Evolutionary conservation across 306 rosid species (phyloP).

Genomic region (Quercus bicolor): DNA sequence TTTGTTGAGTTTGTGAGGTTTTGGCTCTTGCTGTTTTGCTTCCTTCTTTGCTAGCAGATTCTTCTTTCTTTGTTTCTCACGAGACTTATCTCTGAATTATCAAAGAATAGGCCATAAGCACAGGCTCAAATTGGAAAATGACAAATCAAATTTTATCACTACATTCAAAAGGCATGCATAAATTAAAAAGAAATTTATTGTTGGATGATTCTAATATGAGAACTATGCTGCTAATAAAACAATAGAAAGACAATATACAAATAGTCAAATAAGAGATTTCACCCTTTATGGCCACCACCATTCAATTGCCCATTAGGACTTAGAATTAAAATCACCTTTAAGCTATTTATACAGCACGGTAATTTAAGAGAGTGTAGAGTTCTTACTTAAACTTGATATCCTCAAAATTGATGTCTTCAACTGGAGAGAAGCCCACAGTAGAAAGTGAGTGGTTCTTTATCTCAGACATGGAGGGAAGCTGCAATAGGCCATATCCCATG

Average conservation of each 20-base stretch:
- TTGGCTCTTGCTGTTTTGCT: constrained; percentile 56
- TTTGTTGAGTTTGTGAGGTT: constrained; percentile 46
- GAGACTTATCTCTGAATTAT: constrained; percentile 71
- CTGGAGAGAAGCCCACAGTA: constrained; percentile 70
- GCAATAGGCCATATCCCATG: constrained; percentile 81
- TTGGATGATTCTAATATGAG: background rate
- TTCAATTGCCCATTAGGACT: background rate
- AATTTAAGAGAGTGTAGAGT: background rate
- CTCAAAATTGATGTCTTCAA: constrained; percentile 60
- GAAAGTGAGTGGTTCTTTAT: constrained; percentile 71
- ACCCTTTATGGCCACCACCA: background rate
- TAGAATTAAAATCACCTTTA: background rate
- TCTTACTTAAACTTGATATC: constrained; percentile 80
- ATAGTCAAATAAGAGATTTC: background rate
- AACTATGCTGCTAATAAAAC: background rate
- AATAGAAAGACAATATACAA: background rate
- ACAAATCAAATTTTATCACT: background rate
- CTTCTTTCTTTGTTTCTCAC: constrained; percentile 84
- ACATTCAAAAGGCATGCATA: background rate
- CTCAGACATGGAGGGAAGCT: constrained; percentile 85
- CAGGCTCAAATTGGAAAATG: background rate
- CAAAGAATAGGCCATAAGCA: constrained; percentile 21
- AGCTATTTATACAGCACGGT: background rate
- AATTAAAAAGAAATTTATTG: background rate
- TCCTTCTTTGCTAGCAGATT: constrained; percentile 73